These are phyloP conservation scores for Vigna trinervia DNA, from an alignment of 306 rosid species.

Conservation along the genomic window DNA sequence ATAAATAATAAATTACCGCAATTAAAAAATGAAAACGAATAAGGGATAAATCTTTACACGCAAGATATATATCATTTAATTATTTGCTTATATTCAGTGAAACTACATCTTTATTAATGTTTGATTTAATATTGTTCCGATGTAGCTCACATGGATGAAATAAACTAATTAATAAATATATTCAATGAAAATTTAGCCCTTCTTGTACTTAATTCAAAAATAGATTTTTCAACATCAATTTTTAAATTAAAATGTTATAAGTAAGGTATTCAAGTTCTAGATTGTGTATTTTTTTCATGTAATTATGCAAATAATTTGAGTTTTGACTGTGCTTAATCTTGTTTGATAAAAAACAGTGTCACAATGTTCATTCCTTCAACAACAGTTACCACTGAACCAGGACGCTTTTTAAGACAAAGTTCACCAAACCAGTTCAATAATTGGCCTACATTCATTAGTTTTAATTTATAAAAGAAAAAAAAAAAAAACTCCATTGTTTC, in stretches of 20 bases:
- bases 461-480: background rate
- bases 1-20: too few relatives aligned
- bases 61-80: too few relatives aligned
- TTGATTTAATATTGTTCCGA: too few relatives aligned
- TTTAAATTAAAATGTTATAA: background rate
- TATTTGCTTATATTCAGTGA: too few relatives aligned
- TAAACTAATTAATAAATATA: too few relatives aligned
- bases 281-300: background rate
- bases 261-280: background rate
- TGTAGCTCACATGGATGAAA: too few relatives aligned
- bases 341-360: background rate
- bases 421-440: conserved; percentile 33
- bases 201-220: too few relatives aligned
- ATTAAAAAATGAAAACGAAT: too few relatives aligned
- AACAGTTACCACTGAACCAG: conserved; percentile 12
- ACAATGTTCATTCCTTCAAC: background rate
- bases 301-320: background rate
- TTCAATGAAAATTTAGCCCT: too few relatives aligned
- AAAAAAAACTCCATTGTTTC: conserved; percentile 11
- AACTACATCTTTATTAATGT: too few relatives aligned
- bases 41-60: too few relatives aligned
- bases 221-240: too few relatives aligned
- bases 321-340: background rate
- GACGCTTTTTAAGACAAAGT: conserved; percentile 37
- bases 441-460: conserved; percentile 43